Evolutionary conservation across 2,329 filamentous ascomycete species (phyloP).

Genomic region (Penicillium sp.): DNA sequence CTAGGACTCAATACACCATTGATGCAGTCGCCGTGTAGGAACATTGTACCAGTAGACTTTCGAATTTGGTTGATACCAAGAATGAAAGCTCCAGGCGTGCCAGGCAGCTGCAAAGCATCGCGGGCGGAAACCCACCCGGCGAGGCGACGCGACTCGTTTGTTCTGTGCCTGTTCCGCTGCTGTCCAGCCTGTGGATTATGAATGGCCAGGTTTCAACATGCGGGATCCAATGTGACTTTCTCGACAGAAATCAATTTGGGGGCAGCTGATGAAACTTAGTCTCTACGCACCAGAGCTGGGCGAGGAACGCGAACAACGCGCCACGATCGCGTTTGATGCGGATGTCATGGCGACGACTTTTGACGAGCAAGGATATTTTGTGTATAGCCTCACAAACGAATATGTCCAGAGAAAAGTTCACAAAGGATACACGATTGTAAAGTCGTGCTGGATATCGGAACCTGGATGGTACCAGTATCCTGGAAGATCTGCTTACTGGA

Average conservation of each 20-base stretch:
- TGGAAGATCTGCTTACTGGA: neutral
- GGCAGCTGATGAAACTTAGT: neutral
- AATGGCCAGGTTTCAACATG: neutral
- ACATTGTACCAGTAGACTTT: neutral
- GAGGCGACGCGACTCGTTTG: neutral
- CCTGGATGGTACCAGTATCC: neutral
- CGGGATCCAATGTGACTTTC: neutral
- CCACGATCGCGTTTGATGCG: neutral
- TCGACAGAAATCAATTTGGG: neutral
- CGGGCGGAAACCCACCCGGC: constrained; percentile 1
- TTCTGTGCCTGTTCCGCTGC: neutral
- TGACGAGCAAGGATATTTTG: neutral
- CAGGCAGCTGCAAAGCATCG: constrained; percentile 3
- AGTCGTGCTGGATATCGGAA: neutral
- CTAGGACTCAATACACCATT: constrained; percentile 9
- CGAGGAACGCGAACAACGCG: constrained; percentile 1
- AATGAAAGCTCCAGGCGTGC: neutral
- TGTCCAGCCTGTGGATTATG: neutral
- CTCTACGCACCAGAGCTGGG: neutral
- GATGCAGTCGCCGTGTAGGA: neutral
- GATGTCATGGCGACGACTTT: neutral
- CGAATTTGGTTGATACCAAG: neutral
- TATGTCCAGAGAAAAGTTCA: neutral
- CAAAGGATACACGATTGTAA: neutral
- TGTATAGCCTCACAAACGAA: neutral